Evolutionary conservation across 148 eudicot species (phyloP), one percentile per base, ranked within the genome.

Genomic region (Oxyria digyna): DNA sequence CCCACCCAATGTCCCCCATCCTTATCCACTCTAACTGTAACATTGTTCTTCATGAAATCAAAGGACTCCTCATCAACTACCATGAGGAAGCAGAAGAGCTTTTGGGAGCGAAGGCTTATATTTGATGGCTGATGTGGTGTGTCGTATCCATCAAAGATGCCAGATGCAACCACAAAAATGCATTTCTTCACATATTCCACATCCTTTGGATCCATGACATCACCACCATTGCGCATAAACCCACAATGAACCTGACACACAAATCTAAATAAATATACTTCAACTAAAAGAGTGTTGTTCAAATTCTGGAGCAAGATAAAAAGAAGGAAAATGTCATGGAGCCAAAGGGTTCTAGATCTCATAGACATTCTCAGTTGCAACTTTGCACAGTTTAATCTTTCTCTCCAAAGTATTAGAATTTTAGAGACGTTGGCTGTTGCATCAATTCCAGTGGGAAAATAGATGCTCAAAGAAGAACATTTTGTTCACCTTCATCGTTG

Each of bases 121-220:
- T 88, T 86, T 54, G 96, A 81, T 50, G 96, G 98, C 79, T 93
- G 98, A 76, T 87, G 94, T 67, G 98, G 96, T n/a, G 80, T 74
- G 76, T 93, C 98, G 76, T 93, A 93, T 74, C 92, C 98, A 85
- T 93, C 96, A 76, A 93, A 93, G 67, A 94, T 88, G 18, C 98
- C 98, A 50, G 98, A 88, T 62, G 98, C 97, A 74, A 94, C 98
- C 46, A 94, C 91, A 84, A 90, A 86, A 37, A 76, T 82, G 74
- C 98, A 94, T 73, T 81, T 90, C 83, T 88, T 78, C 43, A 83
- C 96, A 77, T 87, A 93, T 71, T 85, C 75, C 67, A 85, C 68
- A 63, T 93, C 98, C 73, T 80, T 82, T 23, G 79, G 76, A 72
- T 76, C 81, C 98, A 93, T 93, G 65, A 89, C 95, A 69, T 86